These are phyloP conservation scores for Penicillium roqueforti DNA, from an alignment of 495 filamentous ascomycete genomes.

Conservation along the genomic window DNA sequence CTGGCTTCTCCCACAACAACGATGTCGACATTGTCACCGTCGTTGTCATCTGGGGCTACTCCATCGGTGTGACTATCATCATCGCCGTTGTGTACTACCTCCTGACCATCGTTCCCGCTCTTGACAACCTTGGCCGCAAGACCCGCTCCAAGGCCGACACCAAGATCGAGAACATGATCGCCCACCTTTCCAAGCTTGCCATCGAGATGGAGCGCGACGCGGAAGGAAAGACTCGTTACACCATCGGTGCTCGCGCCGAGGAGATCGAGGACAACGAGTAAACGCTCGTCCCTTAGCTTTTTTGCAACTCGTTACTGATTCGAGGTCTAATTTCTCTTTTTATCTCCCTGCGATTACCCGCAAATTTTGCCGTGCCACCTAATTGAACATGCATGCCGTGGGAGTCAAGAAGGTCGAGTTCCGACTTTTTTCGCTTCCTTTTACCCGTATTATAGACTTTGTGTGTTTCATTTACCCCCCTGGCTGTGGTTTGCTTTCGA, in stretches of 20 bases:
- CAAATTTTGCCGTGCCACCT: constrained; percentile 23
- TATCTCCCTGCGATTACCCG: constrained; percentile 25
- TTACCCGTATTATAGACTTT: constrained; percentile 46
- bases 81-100: constrained; percentile 75
- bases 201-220: constrained; percentile 62
- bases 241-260: constrained; percentile 56
- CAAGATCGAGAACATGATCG: constrained; percentile 77
- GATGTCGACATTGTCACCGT: constrained; percentile 72
- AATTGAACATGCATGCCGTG: constrained; percentile 31
- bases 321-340: constrained; percentile 31
- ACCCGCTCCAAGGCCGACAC: constrained; percentile 69
- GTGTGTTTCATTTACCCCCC: constrained; percentile 33
- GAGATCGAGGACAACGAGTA: constrained; percentile 69
- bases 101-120: constrained; percentile 61
- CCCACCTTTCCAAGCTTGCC: constrained; percentile 69
- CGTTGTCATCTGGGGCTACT: constrained; percentile 74
- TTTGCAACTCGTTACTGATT: constrained; percentile 31
- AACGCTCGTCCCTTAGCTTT: constrained; percentile 19
- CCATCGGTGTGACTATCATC: constrained; percentile 72
- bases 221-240: constrained; percentile 55
- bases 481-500: constrained; percentile 31
- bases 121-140: constrained; percentile 77
- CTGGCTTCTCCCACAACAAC: constrained; percentile 52
- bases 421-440: constrained; percentile 24
- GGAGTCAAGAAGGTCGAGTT: constrained; percentile 21